Conservation (phyloP, 257 asterid genomes). For the Phtheirospermum japonicum region DNA sequence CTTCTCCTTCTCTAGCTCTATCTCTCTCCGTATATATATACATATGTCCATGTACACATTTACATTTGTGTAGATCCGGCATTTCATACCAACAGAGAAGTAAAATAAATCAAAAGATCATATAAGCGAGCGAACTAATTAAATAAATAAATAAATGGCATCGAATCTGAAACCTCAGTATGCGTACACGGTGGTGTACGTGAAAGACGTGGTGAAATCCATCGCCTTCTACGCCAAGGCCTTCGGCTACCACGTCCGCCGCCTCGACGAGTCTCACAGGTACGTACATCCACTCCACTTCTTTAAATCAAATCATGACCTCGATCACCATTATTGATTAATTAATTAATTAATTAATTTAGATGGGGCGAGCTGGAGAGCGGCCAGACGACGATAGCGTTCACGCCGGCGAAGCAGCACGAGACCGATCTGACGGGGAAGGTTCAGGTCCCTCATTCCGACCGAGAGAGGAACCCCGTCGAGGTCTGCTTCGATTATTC, state of each 20-base stretch:
- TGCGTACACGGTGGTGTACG: slow-evolving; percentile 77
- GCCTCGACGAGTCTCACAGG: slow-evolving; percentile 61
- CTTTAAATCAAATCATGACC: no score
- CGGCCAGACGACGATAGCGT: slow-evolving; percentile 81
- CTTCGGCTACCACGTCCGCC: slow-evolving; percentile 70
- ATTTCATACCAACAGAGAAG: no score
- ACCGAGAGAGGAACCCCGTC: slow-evolving; percentile 44
- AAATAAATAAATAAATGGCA: no score
- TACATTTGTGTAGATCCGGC: no score
- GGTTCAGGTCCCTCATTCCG: slow-evolving; percentile 39
- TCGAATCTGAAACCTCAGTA: slow-evolving; percentile 45
- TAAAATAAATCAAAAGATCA: no score
- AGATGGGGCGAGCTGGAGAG: slow-evolving; percentile 95
- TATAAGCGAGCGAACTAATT: no score
- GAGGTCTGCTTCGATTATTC: slow-evolving; percentile 84
- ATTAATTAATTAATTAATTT: background rate
- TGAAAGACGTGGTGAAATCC: slow-evolving; percentile 68
- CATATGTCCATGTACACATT: no score
- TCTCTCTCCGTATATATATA: no score
- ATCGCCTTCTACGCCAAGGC: slow-evolving; percentile 67
- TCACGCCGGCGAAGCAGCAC: slow-evolving; percentile 72
- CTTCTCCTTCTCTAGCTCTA: no score
- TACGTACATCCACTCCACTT: slow-evolving; percentile 5
- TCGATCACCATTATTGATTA: background rate
- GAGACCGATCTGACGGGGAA: slow-evolving; percentile 77